Percentiles rank a stretch among this genome's conserved stretches.
phyloP scores from a whole-genome alignment of 495 filamentous ascomycete genomes.

The Podospora didyma region DNA sequence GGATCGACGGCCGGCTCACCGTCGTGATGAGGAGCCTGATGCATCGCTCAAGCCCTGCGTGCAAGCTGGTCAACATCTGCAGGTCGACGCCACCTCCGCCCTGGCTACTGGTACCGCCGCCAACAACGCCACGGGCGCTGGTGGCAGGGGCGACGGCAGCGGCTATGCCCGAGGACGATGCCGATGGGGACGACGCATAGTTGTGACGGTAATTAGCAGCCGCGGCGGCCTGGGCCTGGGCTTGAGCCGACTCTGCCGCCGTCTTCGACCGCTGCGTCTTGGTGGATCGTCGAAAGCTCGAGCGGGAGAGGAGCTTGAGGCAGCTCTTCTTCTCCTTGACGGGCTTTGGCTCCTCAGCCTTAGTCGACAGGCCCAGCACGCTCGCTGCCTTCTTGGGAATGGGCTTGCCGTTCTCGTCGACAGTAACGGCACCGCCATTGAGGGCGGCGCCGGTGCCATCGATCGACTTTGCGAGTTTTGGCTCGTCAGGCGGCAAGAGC shows the following conservation, averaged over 20 bases:
- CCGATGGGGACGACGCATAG: no score
- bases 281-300: neutral
- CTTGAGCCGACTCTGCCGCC: conserved; percentile 1
- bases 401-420: conserved; percentile 8
- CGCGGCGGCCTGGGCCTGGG: no score
- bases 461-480: neutral
- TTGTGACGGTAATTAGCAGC: no score
- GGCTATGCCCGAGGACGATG: no score
- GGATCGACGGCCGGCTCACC: conserved; percentile 25
- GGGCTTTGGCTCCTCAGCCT: neutral
- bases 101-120: neutral
- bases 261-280: neutral
- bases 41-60: conserved; percentile 34
- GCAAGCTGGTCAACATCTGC: conserved; percentile 25
- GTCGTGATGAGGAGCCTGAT: conserved; percentile 34
- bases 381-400: conserved; percentile 38
- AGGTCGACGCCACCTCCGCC: neutral
- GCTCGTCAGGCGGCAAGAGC: conserved; percentile 28
- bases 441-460: neutral
- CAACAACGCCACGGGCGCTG: neutral
- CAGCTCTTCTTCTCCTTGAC: no score
- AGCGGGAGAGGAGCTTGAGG: no score
- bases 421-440: neutral
- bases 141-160: no score
- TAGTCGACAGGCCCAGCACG: conserved; percentile 33